phyloP scores from a whole-genome alignment of 257 asterid genomes.

The Scutellaria minor region DNA sequence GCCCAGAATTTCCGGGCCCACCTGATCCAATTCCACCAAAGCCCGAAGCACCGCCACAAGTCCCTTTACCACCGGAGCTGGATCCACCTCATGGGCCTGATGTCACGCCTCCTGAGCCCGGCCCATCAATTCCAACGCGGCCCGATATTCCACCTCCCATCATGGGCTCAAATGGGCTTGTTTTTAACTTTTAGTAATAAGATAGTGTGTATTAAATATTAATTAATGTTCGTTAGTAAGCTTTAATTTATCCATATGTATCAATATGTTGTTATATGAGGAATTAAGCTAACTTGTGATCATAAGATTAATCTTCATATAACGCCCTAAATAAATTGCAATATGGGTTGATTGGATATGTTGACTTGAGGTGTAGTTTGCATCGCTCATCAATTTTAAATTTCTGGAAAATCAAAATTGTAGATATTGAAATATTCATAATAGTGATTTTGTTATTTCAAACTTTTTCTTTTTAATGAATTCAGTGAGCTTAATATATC shows the following conservation, averaged over 20 bases:
- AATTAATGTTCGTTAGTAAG: not conserved
- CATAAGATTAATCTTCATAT: too few relatives aligned
- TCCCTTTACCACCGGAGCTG: slow-evolving; percentile 50
- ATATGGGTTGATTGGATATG: too few relatives aligned
- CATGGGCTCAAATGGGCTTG: slow-evolving; percentile 47
- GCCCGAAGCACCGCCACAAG: slow-evolving; percentile 46
- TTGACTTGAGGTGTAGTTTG: too few relatives aligned
- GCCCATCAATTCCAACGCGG: slow-evolving; percentile 30
- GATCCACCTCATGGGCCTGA: slow-evolving; percentile 62
- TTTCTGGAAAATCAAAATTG: too few relatives aligned
- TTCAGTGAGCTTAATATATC: too few relatives aligned
- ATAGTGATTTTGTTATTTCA: too few relatives aligned
- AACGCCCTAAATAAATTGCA: too few relatives aligned
- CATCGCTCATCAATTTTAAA: too few relatives aligned
- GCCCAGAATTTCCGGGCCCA: slow-evolving; percentile 54
- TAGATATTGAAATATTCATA: too few relatives aligned
- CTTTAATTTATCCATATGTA: not conserved
- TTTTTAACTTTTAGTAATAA: slow-evolving; percentile 5
- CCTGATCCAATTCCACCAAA: slow-evolving; percentile 49
- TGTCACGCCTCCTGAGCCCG: slow-evolving; percentile 41
- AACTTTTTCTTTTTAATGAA: too few relatives aligned
- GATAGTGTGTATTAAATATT: not conserved
- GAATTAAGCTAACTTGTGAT: too few relatives aligned
- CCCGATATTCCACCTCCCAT: slow-evolving; percentile 44
- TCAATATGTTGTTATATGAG: not conserved